phyloP scores from a whole-genome alignment of 1,139 yeast genomes.

The Barnettozyma hawaiiensis region DNA sequence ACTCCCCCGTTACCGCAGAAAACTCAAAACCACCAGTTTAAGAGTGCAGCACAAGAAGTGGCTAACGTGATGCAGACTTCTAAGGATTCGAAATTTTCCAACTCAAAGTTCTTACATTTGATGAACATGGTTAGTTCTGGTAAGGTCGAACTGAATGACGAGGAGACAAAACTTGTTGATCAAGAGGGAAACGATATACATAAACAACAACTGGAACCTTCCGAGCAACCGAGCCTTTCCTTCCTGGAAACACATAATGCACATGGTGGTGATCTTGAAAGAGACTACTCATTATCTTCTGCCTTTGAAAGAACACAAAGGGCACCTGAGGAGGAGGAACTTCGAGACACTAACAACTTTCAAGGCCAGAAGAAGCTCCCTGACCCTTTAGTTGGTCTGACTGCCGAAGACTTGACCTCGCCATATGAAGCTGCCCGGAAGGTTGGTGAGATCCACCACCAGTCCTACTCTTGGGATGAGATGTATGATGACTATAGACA shows the following conservation, averaged over 20 bases:
- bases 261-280: constrained; percentile 8
- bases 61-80: constrained; percentile 23
- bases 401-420: constrained; percentile 18
- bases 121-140: constrained; percentile 26
- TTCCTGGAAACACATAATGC: constrained; percentile 7
- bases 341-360: constrained; percentile 4
- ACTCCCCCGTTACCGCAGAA: constrained; percentile 6
- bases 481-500: constrained; percentile 25
- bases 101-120: constrained; percentile 26
- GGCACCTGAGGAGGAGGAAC: constrained; percentile 9
- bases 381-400: constrained; percentile 26
- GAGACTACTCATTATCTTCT: background rate
- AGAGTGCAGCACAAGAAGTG: constrained; percentile 27
- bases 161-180: constrained; percentile 26
- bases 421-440: constrained; percentile 22
- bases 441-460: constrained; percentile 16
- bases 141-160: constrained; percentile 23
- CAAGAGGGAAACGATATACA: constrained; percentile 31
- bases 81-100: constrained; percentile 22
- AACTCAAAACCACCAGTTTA: constrained; percentile 14
- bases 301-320: constrained; percentile 11
- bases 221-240: constrained; percentile 4
- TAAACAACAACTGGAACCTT: constrained; percentile 9
- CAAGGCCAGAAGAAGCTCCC: constrained; percentile 14
- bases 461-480: constrained; percentile 26